Evolutionary conservation across 2,329 filamentous ascomycete species (phyloP).

Genomic region (Penicillium sp.): DNA sequence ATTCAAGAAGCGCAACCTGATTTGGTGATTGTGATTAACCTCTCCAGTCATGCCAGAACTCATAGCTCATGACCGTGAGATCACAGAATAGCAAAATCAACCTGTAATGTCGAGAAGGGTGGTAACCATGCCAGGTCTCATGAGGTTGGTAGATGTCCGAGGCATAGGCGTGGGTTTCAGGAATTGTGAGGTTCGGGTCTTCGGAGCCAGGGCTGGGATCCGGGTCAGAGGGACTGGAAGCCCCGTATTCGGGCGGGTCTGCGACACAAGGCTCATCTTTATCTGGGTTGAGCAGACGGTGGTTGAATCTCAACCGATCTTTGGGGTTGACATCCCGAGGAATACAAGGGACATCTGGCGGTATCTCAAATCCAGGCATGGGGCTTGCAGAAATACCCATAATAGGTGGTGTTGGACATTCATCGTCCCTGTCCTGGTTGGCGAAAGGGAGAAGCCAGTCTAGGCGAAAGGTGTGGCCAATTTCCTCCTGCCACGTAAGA

Average conservation of each 20-base stretch:
- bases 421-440: constrained; percentile 48
- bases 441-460: constrained; percentile 58
- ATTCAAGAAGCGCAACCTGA: neutral
- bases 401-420: constrained; percentile 48
- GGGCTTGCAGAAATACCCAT: constrained; percentile 59
- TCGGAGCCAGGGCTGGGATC: neutral
- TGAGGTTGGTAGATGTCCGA: constrained; percentile 34
- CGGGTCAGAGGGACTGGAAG: neutral
- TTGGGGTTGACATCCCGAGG: constrained; percentile 24
- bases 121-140: constrained; percentile 42
- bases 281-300: constrained; percentile 11
- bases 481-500: constrained; percentile 45
- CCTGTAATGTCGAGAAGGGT: constrained; percentile 49
- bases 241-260: neutral
- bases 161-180: constrained; percentile 39
- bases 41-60: constrained; percentile 52
- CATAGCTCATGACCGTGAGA: constrained; percentile 60
- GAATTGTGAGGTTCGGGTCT: constrained; percentile 24
- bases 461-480: constrained; percentile 51
- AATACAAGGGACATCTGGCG: constrained; percentile 37
- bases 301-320: constrained; percentile 22
- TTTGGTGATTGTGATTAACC: neutral
- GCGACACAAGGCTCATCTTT: neutral
- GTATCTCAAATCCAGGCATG: constrained; percentile 52
- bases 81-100: constrained; percentile 59